Base-by-base conservation (phyloP, 2,329 filamentous ascomycete species). In the Corinectria fuckeliana region DNA sequence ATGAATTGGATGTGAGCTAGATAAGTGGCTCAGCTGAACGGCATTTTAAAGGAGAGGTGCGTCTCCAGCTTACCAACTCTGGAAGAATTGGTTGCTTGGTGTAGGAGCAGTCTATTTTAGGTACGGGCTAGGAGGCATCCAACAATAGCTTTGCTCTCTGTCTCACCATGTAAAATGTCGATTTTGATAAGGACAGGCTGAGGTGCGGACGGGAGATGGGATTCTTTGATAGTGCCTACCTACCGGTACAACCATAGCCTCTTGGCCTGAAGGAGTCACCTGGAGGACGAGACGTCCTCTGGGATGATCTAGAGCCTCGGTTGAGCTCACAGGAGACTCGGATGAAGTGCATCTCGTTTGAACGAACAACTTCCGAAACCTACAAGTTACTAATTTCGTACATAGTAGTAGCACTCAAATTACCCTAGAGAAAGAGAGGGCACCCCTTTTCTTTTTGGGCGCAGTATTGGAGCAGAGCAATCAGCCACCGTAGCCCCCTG, bases 401-500 rank as follows among this genome's bases (percentile, higher is more conserved):
- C 14, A 13, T 21, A 41, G 4, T 7, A 30, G 28, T 36, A 8
- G n/a, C 11, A 42, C 16, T 1, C 6, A n/a, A 6, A n/a, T 14
- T 51, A 47, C 54, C 48, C 48, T 47, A 57, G 11, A 51, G 39
- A 8, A 13, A 20, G 14, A 18, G 3, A n/a, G n/a, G 21, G 30
- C 11, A 14, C 44, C 18, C 26, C 44, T 39, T 39, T 48, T 49
- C 21, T 48, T n/a, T 21, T 14, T 23, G n/a, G 39, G 50, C 16
- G 41, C 50, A 50, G n/a, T n/a, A n/a, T n/a, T n/a, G n/a, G n/a
- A n/a, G 25, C n/a, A 16, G 23, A 21, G 23, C 16, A 32, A 48
- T 30, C 54, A 57, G 48, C 39, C 54, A 45, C 48, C 11, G 11
- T 36, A 38, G 53, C 50, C 39, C 62, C 66, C 63, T 67, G 41